Conservation (phyloP, 2,329 filamentous ascomycete genomes). For the Ilyonectria destructans region DNA sequence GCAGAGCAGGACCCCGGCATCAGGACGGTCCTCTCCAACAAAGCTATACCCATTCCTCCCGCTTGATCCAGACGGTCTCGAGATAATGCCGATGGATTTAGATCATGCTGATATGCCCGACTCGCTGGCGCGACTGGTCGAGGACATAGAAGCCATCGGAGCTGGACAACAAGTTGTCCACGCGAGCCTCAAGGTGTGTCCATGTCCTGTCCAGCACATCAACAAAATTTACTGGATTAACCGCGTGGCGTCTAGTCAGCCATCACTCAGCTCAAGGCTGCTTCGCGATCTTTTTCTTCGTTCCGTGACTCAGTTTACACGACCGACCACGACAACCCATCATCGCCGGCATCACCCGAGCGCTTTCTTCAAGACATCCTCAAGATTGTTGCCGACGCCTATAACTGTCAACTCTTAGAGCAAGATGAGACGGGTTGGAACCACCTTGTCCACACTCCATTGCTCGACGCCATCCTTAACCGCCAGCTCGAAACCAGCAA, state of each 20-base stretch:
- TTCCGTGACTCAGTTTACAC: constrained; percentile 9
- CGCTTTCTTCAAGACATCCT: no score
- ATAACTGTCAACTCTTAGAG: constrained; percentile 1
- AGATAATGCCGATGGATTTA: not conserved
- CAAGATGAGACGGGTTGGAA: constrained; percentile 29
- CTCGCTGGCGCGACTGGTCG: constrained; percentile 6
- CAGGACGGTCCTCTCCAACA: no score
- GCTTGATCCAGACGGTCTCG: no score
- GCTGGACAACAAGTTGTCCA: constrained; percentile 16
- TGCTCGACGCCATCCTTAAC: no score
- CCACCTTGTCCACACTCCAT: constrained; percentile 21
- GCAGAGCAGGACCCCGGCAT: no score
- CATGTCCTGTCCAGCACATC: not conserved
- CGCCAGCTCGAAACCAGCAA: no score
- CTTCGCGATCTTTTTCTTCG: not conserved
- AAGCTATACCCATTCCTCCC: no score
- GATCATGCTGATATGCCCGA: constrained; percentile 4
- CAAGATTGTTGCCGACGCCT: constrained; percentile 4
- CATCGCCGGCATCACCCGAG: no score
- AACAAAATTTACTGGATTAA: not conserved
- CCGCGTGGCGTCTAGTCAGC: not conserved
- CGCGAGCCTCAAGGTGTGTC: constrained; percentile 16
- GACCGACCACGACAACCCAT: not conserved
- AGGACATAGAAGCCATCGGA: constrained; percentile 20
- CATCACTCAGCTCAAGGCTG: constrained; percentile 5